These are phyloP conservation scores for Musa balbisiana DNA, from an alignment of 202 grass and related monocot species.

Conservation along the genomic window DNA sequence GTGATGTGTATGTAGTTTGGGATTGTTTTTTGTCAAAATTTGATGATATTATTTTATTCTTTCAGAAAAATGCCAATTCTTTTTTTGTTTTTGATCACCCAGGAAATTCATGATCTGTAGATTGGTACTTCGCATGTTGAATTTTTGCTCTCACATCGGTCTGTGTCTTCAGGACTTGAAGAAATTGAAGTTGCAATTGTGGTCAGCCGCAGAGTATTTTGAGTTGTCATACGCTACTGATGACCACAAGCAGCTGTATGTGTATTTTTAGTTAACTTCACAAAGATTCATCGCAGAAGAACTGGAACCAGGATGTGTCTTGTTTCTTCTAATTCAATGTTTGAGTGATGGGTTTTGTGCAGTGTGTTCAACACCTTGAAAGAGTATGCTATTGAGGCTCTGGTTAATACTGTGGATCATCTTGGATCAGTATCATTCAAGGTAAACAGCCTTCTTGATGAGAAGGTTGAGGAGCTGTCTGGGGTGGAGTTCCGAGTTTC, in stretches of 20 bases:
- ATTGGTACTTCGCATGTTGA: too few relatives aligned
- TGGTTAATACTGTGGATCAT: constrained; percentile 91
- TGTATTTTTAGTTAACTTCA: neutral
- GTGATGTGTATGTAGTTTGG: too few relatives aligned
- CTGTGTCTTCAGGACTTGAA: constrained; percentile 60
- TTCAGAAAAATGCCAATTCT: too few relatives aligned
- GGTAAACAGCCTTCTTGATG: constrained; percentile 52
- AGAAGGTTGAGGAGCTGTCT: constrained; percentile 43
- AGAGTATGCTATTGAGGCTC: constrained; percentile 72
- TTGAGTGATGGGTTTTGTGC: neutral
- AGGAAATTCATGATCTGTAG: too few relatives aligned
- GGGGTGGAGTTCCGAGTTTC: constrained; percentile 39
- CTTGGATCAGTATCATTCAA: constrained; percentile 87
- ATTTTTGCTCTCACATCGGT: constrained; percentile 1
- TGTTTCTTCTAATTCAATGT: too few relatives aligned
- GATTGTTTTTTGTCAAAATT: too few relatives aligned
- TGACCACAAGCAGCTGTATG: constrained; percentile 55
- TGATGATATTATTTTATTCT: too few relatives aligned
- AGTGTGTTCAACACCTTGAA: constrained; percentile 72
- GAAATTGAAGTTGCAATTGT: constrained; percentile 64
- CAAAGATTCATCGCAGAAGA: too few relatives aligned
- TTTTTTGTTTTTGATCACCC: too few relatives aligned
- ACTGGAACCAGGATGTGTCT: too few relatives aligned
- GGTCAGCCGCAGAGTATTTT: constrained; percentile 90
- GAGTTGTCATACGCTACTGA: constrained; percentile 67